Evolutionary conservation across 768 basidiomycete species (phyloP), one percentile per base, ranked within the genome.

Genomic region (Lyophyllum semitale): DNA sequence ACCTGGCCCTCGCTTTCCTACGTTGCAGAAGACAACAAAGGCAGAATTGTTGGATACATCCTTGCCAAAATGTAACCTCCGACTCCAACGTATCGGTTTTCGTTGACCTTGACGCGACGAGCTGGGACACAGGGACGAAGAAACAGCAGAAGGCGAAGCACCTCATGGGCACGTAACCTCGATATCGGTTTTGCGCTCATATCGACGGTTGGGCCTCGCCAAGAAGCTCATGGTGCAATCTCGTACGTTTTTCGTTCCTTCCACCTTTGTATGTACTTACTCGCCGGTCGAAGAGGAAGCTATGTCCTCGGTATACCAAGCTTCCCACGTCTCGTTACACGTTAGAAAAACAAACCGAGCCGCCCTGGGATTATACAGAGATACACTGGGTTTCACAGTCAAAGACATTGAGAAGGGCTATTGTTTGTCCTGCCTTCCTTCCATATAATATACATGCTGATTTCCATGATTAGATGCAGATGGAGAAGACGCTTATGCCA

Each of bases 1-100:
- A 92, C 93, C n/a, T 98, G 95, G 95, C 95, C 95, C 1, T 85
- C 90, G 32, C 79, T 98, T 20, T 96, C 94, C 11, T 97, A 90
- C 60, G 94, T 98, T 2, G 95, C 95, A 1, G 93, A 95, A 69
- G 94, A 96, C 63, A 84, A 87, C 61, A 86, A 91, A 62, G 95
- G 95, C 9, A 83, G 91, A 55, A 88, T 98, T 51, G 94, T 97
- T 13, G 95, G 95, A 32, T 98, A 98, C 71, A 95, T 97, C 54
- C 76, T 98, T 45, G 95, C 92, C 18, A 97, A 97, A 73, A 97
- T 98, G 95, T 96, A 62, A 49, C 35, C 45, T 22, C 49, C 37
- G 41, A 37, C 30, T 59, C 45, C 42, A 48, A 23, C 40, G 23
- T 45, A 20, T 35, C 32, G 45, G 23, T 50, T 52, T 29, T 30